phyloP scores from a whole-genome alignment of 2,329 filamentous ascomycete species.

The Pseudogymnoascus sp. region DNA sequence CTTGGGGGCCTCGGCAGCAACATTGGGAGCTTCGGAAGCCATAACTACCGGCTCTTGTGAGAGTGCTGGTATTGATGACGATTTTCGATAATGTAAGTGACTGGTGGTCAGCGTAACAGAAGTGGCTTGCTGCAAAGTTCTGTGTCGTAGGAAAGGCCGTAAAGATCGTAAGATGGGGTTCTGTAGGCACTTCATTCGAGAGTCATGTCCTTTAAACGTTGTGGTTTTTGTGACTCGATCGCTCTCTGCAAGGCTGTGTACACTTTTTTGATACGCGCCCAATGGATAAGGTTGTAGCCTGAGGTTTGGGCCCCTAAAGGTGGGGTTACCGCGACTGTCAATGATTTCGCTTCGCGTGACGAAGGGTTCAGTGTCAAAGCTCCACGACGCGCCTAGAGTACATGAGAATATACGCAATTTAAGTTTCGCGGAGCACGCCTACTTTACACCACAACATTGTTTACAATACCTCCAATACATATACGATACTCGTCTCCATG shows the following conservation, averaged over 20 bases:
- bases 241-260: background rate
- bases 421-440: background rate
- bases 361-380: constrained; percentile 4
- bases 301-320: constrained; percentile 9
- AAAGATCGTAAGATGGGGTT: constrained; percentile 5
- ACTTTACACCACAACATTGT: constrained; percentile 1
- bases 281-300: constrained; percentile 8
- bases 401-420: constrained; percentile 6
- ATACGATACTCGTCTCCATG: constrained; percentile 2
- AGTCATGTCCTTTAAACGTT: background rate
- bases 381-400: constrained; percentile 7
- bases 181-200: constrained; percentile 4
- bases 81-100: background rate
- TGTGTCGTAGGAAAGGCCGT: constrained; percentile 9
- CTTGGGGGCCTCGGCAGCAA: background rate
- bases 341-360: constrained; percentile 7
- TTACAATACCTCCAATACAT: constrained; percentile 2
- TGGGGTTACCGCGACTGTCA: constrained; percentile 7
- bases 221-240: background rate
- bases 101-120: background rate
- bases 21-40: constrained; percentile 4
- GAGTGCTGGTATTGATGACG: background rate
- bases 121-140: background rate
- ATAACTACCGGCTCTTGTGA: background rate
- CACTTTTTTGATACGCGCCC: background rate